A percentile compares a stretch with the other conserved stretches of the same genome.
Conservation (phyloP, 2,329 filamentous ascomycete species). For the Cyphellophora europaea region DNA sequence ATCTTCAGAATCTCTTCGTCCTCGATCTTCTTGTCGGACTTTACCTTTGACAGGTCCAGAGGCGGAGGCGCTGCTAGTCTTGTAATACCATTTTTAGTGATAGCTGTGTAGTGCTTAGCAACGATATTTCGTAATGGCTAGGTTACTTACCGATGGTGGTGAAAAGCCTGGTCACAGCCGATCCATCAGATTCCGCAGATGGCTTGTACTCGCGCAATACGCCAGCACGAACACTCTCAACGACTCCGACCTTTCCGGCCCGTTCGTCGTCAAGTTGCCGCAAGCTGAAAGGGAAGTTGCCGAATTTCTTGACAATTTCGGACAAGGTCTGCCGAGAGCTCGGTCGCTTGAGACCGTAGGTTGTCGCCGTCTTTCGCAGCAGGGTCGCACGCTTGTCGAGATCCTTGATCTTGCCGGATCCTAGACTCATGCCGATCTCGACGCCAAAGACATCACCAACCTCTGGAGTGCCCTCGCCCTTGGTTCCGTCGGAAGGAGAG, state of each 20-base stretch:
- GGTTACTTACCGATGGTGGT: constrained; percentile 76
- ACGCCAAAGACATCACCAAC: constrained; percentile 95
- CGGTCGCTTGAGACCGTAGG: constrained; percentile 86
- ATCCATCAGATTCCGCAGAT: constrained; percentile 82
- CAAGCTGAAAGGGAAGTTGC: constrained; percentile 94
- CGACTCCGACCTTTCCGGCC: constrained; percentile 86
- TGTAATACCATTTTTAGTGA: constrained; percentile 94
- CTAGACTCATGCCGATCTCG: constrained; percentile 85
- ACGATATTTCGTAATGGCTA: constrained; percentile 2
- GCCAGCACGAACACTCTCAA: constrained; percentile 89
- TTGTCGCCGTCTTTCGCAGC: constrained; percentile 84
- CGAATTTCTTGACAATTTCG: constrained; percentile 95
- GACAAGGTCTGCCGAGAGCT: constrained; percentile 87
- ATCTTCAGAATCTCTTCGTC: constrained; percentile 95
- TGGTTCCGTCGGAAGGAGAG: constrained; percentile 66
- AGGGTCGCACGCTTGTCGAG: constrained; percentile 81
- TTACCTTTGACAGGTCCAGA: constrained; percentile 70
- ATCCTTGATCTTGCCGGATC: constrained; percentile 89
- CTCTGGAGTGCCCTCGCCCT: constrained; percentile 82
- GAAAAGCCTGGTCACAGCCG: constrained; percentile 75
- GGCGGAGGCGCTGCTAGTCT: constrained; percentile 69
- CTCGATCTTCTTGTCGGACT: constrained; percentile 95
- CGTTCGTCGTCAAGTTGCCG: constrained; percentile 95
- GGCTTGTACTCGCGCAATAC: constrained; percentile 95
- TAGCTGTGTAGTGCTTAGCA: constrained; percentile 46